These are phyloP conservation scores for Pseudonitzschia pungens DNA, from an alignment of 108 stramenopile genomes.

Conservation along the genomic window DNA sequence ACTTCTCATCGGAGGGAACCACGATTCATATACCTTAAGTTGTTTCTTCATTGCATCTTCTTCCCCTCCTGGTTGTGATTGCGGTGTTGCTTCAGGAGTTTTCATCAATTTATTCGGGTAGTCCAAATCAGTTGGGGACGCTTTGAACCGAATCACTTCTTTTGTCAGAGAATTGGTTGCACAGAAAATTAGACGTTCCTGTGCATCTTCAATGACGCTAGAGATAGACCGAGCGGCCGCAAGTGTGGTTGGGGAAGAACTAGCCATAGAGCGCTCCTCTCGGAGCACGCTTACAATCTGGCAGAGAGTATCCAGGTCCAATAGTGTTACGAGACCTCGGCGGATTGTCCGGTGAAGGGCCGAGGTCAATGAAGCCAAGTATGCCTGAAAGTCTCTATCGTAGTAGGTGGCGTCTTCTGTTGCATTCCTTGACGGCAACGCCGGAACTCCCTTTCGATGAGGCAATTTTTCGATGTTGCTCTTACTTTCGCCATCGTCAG, in stretches of 20 bases:
- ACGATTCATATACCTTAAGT: conserved; percentile 78
- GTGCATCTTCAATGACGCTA: conserved; percentile 84
- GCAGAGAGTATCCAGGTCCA: conserved; percentile 81
- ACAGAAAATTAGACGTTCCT: conserved; percentile 89
- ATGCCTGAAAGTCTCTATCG: conserved; percentile 74
- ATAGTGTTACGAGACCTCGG: conserved; percentile 71
- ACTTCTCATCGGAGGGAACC: conserved; percentile 92
- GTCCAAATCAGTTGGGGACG: conserved; percentile 69
- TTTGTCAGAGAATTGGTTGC: conserved; percentile 70
- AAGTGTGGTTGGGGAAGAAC: conserved; percentile 65
- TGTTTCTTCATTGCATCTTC: conserved; percentile 72
- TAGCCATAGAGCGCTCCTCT: conserved; percentile 79
- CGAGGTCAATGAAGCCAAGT: conserved; percentile 68
- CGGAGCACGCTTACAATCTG: conserved; percentile 84
- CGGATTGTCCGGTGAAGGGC: conserved; percentile 83
- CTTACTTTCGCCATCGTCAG: conserved; percentile 14
- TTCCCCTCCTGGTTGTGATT: conserved; percentile 17
- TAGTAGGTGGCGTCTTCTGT: conserved; percentile 65
- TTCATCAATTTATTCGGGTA: conserved; percentile 79
- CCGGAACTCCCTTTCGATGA: conserved; percentile 17
- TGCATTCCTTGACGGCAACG: conserved; percentile 58
- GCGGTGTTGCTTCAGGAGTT: conserved; percentile 18
- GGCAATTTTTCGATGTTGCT: not conserved
- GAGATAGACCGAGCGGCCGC: conserved; percentile 82
- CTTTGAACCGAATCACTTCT: conserved; percentile 85